A percentile compares a stretch with the other conserved stretches of the same genome.
Evolutionary conservation across 805 yeast genomes (phyloP).

Genomic region (Candida ficus): DNA sequence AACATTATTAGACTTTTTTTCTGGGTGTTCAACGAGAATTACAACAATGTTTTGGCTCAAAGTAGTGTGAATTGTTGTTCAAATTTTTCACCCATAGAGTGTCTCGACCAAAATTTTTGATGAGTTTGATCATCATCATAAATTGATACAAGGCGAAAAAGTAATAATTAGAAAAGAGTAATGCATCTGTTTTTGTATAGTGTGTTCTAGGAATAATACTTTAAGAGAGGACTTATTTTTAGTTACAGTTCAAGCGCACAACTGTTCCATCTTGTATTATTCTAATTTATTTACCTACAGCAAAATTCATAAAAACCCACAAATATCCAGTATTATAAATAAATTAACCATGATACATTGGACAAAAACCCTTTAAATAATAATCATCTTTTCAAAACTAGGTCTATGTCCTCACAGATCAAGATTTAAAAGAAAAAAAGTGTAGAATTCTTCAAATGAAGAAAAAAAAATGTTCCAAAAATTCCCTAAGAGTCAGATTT

Average conservation of each 20-base stretch:
- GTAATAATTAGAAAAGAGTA: too few relatives aligned
- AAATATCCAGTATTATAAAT: too few relatives aligned
- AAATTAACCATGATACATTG: too few relatives aligned
- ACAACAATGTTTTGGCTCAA: not conserved
- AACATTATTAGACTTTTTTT: constrained; percentile 32
- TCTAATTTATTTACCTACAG: too few relatives aligned
- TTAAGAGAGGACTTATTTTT: too few relatives aligned
- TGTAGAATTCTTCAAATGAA: constrained; percentile 4
- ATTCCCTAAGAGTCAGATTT: constrained; percentile 32
- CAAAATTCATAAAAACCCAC: too few relatives aligned
- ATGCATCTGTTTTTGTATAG: too few relatives aligned
- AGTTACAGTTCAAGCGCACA: too few relatives aligned
- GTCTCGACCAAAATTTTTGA: not conserved
- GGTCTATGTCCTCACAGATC: constrained; percentile 10
- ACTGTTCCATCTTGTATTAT: too few relatives aligned
- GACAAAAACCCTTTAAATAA: not conserved
- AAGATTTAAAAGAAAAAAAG: constrained; percentile 1
- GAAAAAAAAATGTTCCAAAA: constrained; percentile 18
- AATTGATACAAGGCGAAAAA: too few relatives aligned
- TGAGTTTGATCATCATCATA: too few relatives aligned
- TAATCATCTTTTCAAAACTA: constrained; percentile 1
- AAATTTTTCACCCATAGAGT: not conserved
- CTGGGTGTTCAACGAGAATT: not conserved
- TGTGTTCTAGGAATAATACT: too few relatives aligned
- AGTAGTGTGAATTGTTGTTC: not conserved